These are phyloP conservation scores for Cornus florida DNA, from an alignment of 148 eudicot genomes.

Conservation along the genomic window DNA sequence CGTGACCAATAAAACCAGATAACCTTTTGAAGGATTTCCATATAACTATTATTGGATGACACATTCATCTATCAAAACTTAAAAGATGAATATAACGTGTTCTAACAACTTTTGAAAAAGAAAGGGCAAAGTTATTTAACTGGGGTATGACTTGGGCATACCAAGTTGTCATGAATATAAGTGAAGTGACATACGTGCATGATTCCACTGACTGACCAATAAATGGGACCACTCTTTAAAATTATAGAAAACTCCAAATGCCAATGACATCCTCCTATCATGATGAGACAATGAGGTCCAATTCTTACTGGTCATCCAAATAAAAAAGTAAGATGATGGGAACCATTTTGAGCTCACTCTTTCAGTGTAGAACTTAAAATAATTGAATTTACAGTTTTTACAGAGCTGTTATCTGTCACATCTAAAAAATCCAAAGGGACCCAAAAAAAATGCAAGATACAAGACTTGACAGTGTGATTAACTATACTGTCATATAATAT, in stretches of 20 bases:
- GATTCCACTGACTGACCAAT: background rate
- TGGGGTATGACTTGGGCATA: background rate
- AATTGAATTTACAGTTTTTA: background rate
- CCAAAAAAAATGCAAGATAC: background rate
- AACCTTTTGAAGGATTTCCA: background rate
- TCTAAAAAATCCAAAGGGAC: background rate
- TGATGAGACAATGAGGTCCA: background rate
- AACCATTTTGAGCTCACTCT: slow-evolving; percentile 9
- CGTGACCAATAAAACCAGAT: background rate
- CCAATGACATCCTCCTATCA: background rate
- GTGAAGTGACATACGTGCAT: background rate
- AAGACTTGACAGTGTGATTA: background rate
- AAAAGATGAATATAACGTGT: background rate
- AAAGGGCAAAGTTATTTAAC: background rate
- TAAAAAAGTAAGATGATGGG: background rate
- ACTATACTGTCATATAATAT: background rate
- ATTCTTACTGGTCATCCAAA: background rate
- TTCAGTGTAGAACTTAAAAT: background rate
- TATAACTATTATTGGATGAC: background rate
- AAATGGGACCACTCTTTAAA: too few relatives aligned
- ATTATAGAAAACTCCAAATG: too few relatives aligned
- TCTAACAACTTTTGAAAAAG: background rate
- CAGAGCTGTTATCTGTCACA: background rate
- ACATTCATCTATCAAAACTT: background rate
- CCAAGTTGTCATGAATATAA: background rate